These are phyloP conservation scores for Discostella stelligeroides DNA, from an alignment of 108 stramenopile species.

Conservation along the genomic window DNA sequence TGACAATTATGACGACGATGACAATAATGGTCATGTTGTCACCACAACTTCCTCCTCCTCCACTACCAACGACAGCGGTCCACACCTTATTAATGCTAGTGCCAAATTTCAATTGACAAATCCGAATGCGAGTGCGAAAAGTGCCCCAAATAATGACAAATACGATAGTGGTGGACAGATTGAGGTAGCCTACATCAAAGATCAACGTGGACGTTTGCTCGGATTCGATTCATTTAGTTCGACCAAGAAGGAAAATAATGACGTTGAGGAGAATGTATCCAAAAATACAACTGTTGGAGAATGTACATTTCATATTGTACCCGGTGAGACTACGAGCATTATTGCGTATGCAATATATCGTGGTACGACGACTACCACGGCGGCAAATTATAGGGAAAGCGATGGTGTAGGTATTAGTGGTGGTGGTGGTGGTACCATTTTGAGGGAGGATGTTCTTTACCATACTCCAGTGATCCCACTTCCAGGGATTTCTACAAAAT, in stretches of 20 bases:
- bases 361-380: background rate
- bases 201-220: conserved; percentile 72
- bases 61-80: conserved; percentile 28
- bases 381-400: too few species aligned
- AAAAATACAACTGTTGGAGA: conserved; percentile 40
- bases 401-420: too few species aligned
- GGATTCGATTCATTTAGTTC: conserved; percentile 67
- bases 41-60: conserved; percentile 3
- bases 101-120: conserved; percentile 51
- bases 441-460: too few species aligned
- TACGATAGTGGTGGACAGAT: conserved; percentile 44
- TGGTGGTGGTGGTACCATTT: too few species aligned
- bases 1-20: conserved; percentile 4
- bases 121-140: conserved; percentile 1
- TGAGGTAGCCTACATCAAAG: conserved; percentile 80
- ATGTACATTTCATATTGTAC: conserved; percentile 49
- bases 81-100: conserved; percentile 55
- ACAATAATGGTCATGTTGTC: conserved; percentile 7
- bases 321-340: conserved; percentile 49
- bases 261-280: background rate
- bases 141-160: background rate
- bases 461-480: too few species aligned
- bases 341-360: conserved; percentile 48
- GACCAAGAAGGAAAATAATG: background rate
- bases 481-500: too few species aligned